Evolutionary conservation across 2,329 filamentous ascomycete genomes (phyloP).

Genomic region (Phaeosphaeria sp.): DNA sequence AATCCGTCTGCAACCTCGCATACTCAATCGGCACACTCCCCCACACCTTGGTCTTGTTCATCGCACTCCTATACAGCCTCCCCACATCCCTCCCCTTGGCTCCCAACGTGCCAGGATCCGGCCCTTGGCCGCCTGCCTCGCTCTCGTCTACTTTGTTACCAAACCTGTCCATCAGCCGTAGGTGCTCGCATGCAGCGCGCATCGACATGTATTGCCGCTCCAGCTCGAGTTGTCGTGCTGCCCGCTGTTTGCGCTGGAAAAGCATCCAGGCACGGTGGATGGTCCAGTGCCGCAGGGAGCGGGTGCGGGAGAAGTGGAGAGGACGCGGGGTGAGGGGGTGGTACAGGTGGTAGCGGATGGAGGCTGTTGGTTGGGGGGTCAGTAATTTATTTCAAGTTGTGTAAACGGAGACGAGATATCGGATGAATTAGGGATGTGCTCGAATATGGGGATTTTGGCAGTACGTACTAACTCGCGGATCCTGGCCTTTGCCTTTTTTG

Average conservation of each 20-base stretch:
- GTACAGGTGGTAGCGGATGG: constrained; percentile 73
- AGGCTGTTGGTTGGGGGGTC: constrained; percentile 49
- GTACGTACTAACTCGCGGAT: constrained; percentile 44
- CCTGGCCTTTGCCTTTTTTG: constrained; percentile 28
- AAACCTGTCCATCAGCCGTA: constrained; percentile 61
- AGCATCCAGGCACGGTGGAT: constrained; percentile 96
- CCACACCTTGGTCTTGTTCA: constrained; percentile 90
- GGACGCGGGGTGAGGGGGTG: constrained; percentile 75
- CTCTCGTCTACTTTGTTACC: constrained; percentile 52
- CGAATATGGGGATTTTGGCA: neutral
- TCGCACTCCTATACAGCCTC: constrained; percentile 82
- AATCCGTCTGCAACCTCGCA: constrained; percentile 82
- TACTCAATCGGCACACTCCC: constrained; percentile 92
- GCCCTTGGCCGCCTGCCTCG: constrained; percentile 62
- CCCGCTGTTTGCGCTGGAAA: constrained; percentile 72
- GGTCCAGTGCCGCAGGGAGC: constrained; percentile 94
- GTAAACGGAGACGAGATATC: no score
- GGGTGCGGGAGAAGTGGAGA: constrained; percentile 85
- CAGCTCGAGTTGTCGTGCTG: constrained; percentile 71
- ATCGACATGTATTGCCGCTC: constrained; percentile 83
- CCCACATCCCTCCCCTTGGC: constrained; percentile 62
- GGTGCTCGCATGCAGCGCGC: constrained; percentile 82
- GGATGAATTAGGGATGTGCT: no score
- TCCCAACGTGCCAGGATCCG: constrained; percentile 36
- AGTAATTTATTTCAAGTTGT: neutral